Percentiles rank a stretch among this genome's conserved stretches.
These are phyloP conservation scores for Posidonia oceanica DNA, from an alignment of 116 monocot genomes.

Conservation along the genomic window DNA sequence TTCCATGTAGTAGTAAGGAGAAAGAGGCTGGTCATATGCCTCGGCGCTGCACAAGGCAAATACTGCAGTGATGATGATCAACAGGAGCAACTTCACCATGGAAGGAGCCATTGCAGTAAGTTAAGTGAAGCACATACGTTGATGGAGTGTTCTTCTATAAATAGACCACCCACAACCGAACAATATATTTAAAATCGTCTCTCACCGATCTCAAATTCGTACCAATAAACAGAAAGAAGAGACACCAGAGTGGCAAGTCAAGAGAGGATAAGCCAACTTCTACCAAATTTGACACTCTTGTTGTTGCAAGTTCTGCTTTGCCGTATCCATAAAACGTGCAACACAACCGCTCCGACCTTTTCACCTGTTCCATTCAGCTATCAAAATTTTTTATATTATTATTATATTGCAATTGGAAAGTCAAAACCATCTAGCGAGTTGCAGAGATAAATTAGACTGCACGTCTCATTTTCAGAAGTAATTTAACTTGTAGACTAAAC, in stretches of 20 bases:
- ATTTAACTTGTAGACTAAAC: too few species aligned
- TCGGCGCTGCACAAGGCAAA: background rate
- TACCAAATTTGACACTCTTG: background rate
- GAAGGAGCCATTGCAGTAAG: background rate
- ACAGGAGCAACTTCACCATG: background rate
- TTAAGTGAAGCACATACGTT: background rate
- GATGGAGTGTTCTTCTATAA: too few species aligned
- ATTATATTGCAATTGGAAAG: background rate
- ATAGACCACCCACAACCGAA: too few species aligned
- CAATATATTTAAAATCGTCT: background rate
- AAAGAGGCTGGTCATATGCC: conserved; percentile 11
- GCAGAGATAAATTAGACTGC: background rate
- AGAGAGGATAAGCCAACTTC: conserved; percentile 1
- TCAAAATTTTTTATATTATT: background rate
- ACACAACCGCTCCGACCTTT: background rate
- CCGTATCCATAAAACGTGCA: background rate
- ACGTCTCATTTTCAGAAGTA: too few species aligned
- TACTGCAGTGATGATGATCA: background rate
- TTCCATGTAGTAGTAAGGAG: conserved; percentile 33
- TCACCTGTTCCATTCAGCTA: background rate
- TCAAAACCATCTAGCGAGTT: background rate
- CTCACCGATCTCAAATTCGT: background rate
- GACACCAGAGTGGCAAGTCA: background rate
- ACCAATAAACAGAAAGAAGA: background rate
- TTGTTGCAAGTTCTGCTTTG: background rate